These are phyloP conservation scores for Pisolithus marmoratus DNA, from an alignment of 768 basidiomycete genomes.

Conservation along the genomic window DNA sequence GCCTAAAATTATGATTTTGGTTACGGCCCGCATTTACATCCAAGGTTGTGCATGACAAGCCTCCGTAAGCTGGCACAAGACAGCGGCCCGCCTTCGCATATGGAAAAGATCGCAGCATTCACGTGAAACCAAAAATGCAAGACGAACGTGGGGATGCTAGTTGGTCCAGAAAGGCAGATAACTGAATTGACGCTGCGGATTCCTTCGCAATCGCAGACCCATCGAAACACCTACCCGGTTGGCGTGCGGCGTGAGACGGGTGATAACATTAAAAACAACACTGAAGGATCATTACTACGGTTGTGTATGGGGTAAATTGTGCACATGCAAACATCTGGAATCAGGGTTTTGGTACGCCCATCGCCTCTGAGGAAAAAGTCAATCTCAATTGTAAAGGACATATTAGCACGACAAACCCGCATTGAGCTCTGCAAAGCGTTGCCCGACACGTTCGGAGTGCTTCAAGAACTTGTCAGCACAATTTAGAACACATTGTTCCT, in stretches of 20 bases:
- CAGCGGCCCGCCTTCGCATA: neutral
- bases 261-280: slow-evolving; percentile 10
- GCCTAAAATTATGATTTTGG: too few relatives aligned
- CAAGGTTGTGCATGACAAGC: too few relatives aligned
- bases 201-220: neutral
- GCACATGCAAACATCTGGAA: neutral
- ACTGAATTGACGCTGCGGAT: neutral
- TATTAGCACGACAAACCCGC: slow-evolving; percentile 73
- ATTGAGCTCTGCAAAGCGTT: slow-evolving; percentile 87
- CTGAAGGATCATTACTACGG: slow-evolving; percentile 3
- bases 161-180: neutral
- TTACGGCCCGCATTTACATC: too few relatives aligned
- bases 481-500: slow-evolving; percentile 89
- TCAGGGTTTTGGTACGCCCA: slow-evolving; percentile 27
- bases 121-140: neutral
- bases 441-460: slow-evolving; percentile 89
- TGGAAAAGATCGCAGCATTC: neutral
- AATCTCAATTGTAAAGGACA: neutral
- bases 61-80: neutral
- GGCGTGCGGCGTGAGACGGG: neutral
- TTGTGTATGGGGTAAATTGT: neutral
- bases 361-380: slow-evolving; percentile 21
- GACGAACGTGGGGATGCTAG: neutral
- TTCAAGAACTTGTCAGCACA: slow-evolving; percentile 98
- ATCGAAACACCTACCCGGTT: neutral